Conservation (phyloP, 305 asterid species). For the Fraxinus dipetala region DNA sequence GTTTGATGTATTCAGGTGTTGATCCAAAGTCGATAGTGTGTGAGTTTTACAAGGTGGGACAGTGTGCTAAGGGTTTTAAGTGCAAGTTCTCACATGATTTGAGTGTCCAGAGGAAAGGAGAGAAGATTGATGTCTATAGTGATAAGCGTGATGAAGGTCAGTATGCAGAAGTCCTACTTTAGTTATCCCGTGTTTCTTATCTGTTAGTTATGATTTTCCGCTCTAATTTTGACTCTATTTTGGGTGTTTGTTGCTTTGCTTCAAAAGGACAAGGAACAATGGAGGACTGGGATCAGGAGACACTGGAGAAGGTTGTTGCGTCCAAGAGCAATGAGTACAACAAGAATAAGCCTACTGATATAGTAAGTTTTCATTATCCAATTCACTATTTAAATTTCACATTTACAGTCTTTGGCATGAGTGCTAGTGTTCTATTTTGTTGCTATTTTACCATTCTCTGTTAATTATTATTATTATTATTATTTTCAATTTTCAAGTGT, state of each 20-base stretch:
- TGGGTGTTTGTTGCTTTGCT: constrained; percentile 2
- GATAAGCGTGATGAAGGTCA: constrained; percentile 87
- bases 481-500: not conserved
- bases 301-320: constrained; percentile 71
- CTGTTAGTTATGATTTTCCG: not conserved
- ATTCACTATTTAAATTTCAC: not conserved
- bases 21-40: constrained; percentile 48
- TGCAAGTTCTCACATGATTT: constrained; percentile 51
- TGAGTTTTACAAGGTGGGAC: constrained; percentile 42
- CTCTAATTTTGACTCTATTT: constrained; percentile 7
- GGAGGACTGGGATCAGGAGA: constrained; percentile 98
- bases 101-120: constrained; percentile 51
- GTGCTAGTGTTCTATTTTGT: not conserved
- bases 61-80: constrained; percentile 41
- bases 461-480: not conserved
- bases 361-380: constrained; percentile 44
- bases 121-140: constrained; percentile 52
- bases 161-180: constrained; percentile 8
- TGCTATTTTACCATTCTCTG: not conserved
- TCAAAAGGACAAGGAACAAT: constrained; percentile 49
- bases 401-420: not conserved
- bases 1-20: constrained; percentile 33
- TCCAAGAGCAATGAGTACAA: constrained; percentile 89
- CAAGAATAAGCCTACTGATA: constrained; percentile 96
- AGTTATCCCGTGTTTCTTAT: not conserved